Percentiles rank a stretch among this genome's conserved stretches.
Conservation (phyloP, 1,284 basidiomycete genomes). For the Anthracocystis walkeri region DNA sequence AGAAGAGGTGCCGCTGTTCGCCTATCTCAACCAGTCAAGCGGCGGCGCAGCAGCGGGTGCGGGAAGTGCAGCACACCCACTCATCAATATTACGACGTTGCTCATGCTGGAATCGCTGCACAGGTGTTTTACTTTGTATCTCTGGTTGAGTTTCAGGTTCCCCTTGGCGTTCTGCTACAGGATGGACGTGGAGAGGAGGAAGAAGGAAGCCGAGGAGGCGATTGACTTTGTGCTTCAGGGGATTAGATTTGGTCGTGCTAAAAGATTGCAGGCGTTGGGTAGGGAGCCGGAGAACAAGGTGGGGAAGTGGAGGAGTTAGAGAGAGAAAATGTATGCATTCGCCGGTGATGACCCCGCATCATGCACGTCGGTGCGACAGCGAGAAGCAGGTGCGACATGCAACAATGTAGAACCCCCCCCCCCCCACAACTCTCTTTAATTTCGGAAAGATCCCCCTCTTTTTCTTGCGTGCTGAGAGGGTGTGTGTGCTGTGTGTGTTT, state of each 20-base stretch:
- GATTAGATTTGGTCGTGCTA: conserved; percentile 64
- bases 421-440: too few species aligned
- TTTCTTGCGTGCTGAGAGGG: too few species aligned
- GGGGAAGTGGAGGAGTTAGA: neutral
- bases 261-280: conserved; percentile 50
- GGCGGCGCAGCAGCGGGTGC: too few species aligned
- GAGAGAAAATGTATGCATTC: too few species aligned
- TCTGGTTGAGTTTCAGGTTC: conserved; percentile 87
- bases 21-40: conserved; percentile 19
- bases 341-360: too few species aligned
- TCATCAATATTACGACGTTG: conserved; percentile 69
- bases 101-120: conserved; percentile 82
- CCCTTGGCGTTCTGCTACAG: conserved; percentile 79
- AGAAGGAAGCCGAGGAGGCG: conserved; percentile 77
- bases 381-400: too few species aligned
- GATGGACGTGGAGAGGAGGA: conserved; percentile 74
- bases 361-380: too few species aligned
- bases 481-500: too few species aligned
- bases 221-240: conserved; percentile 73
- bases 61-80: conserved; percentile 24
- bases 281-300: conserved; percentile 9
- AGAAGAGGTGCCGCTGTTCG: conserved; percentile 27
- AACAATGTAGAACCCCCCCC: too few species aligned
- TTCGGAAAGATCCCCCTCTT: too few species aligned
- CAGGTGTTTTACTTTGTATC: conserved; percentile 82